Base-by-base conservation (phyloP, 2,329 filamentous ascomycete species). In the Fusarium kyushuense region DNA sequence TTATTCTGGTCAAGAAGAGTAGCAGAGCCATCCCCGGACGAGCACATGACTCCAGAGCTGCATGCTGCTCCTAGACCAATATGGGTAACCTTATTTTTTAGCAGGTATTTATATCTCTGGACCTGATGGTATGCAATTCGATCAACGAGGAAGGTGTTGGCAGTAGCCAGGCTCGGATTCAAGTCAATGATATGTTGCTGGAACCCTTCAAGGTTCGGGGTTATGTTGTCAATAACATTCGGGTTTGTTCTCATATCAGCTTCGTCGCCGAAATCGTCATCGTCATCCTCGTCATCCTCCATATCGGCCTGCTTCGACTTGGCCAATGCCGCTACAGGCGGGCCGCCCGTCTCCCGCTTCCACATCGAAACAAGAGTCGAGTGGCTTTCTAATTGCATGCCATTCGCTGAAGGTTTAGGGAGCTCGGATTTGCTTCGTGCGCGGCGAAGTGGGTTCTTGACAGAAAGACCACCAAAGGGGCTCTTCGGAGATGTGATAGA, bases 111-210 rank as follows among this genome's bases (percentile, higher is more conserved):
- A 79, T 94, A 97, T 56, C 94, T 88, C 61, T 89, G 83, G 46
- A 90, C 82, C 76, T 97, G 93, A 74, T 97, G 93, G 68, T 92
- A 87, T 1, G 92, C 92, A 70, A 97, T 91, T 45, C 94, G 89
- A 30, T 96, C 91, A 16, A 95, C 87, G 67, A 97, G 83, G 77
- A 89, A 90, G 32, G 74, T 79, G 71, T 86, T 84, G 6, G 74
- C 84, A 11, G 84, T 83, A 11, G 68, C 82, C 58, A 97, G 82
- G 13, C 84, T 81, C n/a, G 93, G 92, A 73, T 96, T 96, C 42
- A 96, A 80, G 61, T 87, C 84, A 45, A 89, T 80, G 19, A 95
- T 86, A 74, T 97, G 91, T 25, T 87, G 84, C 69, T 88, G 89
- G 79, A 97, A 97, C 0, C 94, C 94, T 62, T 89, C 86, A 25